These are phyloP conservation scores for Macaranga tanarius DNA, from an alignment of 441 rosid genomes.

Conservation along the genomic window DNA sequence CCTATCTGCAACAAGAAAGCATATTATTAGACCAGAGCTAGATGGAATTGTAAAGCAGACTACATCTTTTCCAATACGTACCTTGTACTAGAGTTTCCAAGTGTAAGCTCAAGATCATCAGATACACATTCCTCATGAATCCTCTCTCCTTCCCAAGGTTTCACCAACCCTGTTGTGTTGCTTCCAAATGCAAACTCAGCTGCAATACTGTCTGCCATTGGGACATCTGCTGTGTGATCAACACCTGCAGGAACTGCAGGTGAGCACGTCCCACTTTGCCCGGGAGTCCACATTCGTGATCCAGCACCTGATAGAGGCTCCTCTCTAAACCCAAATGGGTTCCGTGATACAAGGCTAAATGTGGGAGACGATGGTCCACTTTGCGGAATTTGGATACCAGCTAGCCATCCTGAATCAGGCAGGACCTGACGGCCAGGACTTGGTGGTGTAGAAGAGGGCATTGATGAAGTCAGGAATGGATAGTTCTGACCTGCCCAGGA, in stretches of 20 bases:
- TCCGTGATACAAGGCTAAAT: conserved; percentile 79
- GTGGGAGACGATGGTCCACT: conserved; percentile 95
- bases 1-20: conserved; percentile 34
- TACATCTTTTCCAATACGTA: conserved; percentile 17
- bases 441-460: conserved; percentile 74
- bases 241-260: conserved; percentile 73
- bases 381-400: conserved; percentile 71
- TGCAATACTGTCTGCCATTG: conserved; percentile 73
- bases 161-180: conserved; percentile 59
- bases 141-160: conserved; percentile 98
- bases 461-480: conserved; percentile 56
- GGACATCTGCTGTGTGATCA: conserved; percentile 72
- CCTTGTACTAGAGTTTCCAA: conserved; percentile 80
- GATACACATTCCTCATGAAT: conserved; percentile 86
- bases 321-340: conserved; percentile 60
- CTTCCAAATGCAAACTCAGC: conserved; percentile 89
- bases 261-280: conserved; percentile 90
- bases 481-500: conserved; percentile 50
- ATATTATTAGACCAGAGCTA: background rate
- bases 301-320: conserved; percentile 55
- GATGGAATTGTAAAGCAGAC: background rate
- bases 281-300: conserved; percentile 93
- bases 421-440: conserved; percentile 72
- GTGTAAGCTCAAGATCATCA: conserved; percentile 92
- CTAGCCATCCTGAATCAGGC: conserved; percentile 79